Evolutionary conservation across 495 filamentous ascomycete species (phyloP).

Genomic region (Jackrogersella minutella): DNA sequence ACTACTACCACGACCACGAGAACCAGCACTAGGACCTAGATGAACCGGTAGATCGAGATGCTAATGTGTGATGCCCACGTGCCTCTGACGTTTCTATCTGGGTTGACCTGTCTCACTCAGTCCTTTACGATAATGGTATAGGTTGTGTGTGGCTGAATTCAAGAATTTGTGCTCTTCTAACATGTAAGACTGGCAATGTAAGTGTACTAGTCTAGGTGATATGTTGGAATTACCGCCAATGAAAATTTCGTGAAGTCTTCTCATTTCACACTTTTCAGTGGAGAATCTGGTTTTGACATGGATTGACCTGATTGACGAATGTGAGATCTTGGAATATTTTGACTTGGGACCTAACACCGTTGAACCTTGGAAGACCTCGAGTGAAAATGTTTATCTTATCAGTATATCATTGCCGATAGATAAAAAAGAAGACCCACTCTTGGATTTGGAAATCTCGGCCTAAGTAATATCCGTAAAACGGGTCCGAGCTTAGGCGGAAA

Average conservation of each 20-base stretch:
- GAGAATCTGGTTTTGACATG: constrained; percentile 13
- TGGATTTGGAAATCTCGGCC: too few relatives aligned
- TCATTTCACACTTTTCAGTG: constrained; percentile 35
- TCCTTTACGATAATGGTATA: constrained; percentile 7
- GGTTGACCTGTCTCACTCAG: constrained; percentile 30
- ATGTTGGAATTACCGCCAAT: constrained; percentile 31
- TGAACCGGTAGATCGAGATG: constrained; percentile 24
- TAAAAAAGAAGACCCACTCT: too few relatives aligned
- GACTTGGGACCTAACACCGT: too few relatives aligned
- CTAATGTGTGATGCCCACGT: constrained; percentile 31
- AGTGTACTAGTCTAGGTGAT: constrained; percentile 7
- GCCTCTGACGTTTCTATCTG: constrained; percentile 11
- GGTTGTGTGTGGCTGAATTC: constrained; percentile 17
- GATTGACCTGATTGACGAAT: not conserved
- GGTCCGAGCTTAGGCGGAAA: constrained; percentile 16
- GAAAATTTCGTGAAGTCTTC: constrained; percentile 34
- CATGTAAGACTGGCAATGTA: constrained; percentile 9
- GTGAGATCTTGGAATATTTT: too few relatives aligned
- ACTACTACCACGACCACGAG: not conserved
- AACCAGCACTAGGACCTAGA: not conserved
- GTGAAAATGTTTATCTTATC: constrained; percentile 10
- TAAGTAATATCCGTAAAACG: constrained; percentile 29
- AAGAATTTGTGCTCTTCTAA: constrained; percentile 32
- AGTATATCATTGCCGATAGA: too few relatives aligned
- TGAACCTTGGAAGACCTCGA: too few relatives aligned